Evolutionary conservation across 106 monocot species (phyloP).

Genomic region (Phalaenopsis equestris): DNA sequence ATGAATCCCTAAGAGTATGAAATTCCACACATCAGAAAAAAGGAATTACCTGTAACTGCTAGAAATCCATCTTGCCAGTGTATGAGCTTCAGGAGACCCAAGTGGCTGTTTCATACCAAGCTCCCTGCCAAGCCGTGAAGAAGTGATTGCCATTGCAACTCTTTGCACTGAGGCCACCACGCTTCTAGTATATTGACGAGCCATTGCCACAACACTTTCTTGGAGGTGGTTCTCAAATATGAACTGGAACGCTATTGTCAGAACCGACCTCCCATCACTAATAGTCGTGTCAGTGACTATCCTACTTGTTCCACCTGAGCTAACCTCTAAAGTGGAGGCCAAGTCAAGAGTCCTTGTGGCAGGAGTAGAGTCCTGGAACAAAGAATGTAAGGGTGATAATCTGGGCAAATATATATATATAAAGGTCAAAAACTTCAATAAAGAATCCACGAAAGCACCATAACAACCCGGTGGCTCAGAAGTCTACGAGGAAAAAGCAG

Average conservation of each 20-base stretch:
- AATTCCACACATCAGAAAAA: background rate
- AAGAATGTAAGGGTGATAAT: background rate
- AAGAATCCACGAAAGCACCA: background rate
- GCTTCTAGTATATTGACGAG: slow-evolving; percentile 69
- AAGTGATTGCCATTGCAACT: slow-evolving; percentile 91
- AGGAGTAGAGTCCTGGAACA: slow-evolving; percentile 45
- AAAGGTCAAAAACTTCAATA: background rate
- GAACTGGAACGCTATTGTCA: slow-evolving; percentile 97
- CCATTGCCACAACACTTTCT: slow-evolving; percentile 87
- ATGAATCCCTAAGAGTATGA: background rate
- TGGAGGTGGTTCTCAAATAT: slow-evolving; percentile 65
- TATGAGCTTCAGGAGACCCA: slow-evolving; percentile 67
- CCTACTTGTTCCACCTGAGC: slow-evolving; percentile 28
- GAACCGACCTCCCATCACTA: slow-evolving; percentile 58
- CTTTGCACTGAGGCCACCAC: slow-evolving; percentile 81
- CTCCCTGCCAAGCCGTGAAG: slow-evolving; percentile 43
- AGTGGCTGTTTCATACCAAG: slow-evolving; percentile 41
- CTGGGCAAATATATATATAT: background rate
- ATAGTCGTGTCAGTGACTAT: slow-evolving; percentile 13
- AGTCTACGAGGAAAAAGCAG: background rate
- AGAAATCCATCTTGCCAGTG: slow-evolving; percentile 71
- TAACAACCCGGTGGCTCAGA: background rate
- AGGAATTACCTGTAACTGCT: slow-evolving; percentile 50
- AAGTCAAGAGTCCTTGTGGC: slow-evolving; percentile 68
- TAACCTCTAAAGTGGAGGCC: slow-evolving; percentile 76